These are phyloP conservation scores for Diplotaxis tenuifolia DNA, from an alignment of 345 rosid genomes.

Conservation along the genomic window DNA sequence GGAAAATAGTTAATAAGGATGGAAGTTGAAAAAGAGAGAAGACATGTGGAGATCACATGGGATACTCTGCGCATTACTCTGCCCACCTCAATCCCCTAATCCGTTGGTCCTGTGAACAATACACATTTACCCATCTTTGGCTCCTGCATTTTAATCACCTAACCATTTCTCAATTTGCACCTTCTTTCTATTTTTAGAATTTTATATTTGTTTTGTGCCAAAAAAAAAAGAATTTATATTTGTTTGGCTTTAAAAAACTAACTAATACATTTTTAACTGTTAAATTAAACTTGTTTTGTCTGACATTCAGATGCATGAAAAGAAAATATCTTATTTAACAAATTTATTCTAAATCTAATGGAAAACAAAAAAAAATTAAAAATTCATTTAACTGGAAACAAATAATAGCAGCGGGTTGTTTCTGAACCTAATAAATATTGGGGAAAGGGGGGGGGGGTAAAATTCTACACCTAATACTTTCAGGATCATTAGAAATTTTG, in stretches of 20 bases:
- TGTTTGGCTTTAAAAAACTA: neutral
- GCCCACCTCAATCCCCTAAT: conserved; percentile 35
- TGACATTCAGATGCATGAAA: neutral
- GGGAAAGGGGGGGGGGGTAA: too few relatives aligned
- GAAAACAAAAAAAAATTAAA: too few relatives aligned
- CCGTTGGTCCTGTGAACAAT: conserved; percentile 14
- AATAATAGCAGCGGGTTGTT: neutral
- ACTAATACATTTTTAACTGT: neutral
- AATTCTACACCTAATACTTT: neutral
- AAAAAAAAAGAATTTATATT: too few relatives aligned
- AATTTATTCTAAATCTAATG: neutral
- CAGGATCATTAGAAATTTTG: neutral
- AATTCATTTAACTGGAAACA: neutral
- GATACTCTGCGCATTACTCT: conserved; percentile 34
- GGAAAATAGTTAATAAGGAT: conserved; percentile 1
- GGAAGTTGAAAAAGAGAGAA: conserved; percentile 11
- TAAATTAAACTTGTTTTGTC: neutral
- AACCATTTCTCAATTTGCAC: conserved; percentile 1
- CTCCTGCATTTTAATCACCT: conserved; percentile 13
- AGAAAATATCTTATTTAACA: neutral
- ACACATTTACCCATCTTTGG: conserved; percentile 26
- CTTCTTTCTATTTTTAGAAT: neutral
- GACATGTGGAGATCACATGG: conserved; percentile 42
- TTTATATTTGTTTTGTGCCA: neutral
- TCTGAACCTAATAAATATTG: neutral